Percentiles rank a stretch among this genome's conserved stretches.
phyloP scores from a whole-genome alignment of 140 eudicot species.

The Oenanthe javanica region DNA sequence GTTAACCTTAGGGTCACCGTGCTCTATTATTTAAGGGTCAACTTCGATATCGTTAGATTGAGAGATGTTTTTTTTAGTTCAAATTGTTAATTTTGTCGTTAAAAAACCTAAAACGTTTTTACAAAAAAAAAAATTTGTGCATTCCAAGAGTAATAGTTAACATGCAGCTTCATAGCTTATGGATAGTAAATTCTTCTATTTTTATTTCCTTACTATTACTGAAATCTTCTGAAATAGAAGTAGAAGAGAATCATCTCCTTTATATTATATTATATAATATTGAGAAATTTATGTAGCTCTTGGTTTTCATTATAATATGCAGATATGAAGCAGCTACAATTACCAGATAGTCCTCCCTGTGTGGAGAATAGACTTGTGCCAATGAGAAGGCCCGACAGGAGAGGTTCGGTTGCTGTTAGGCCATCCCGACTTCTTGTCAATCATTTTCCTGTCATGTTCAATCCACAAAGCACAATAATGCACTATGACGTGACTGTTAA shows the following conservation, averaged over 20 bases:
- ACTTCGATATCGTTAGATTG: no score
- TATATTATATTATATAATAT: not conserved
- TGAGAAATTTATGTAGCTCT: not conserved
- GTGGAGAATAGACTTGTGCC: slow-evolving; percentile 16
- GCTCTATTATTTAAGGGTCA: no score
- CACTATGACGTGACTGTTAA: slow-evolving; percentile 45
- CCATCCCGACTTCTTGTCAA: slow-evolving; percentile 44
- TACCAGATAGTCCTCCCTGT: not conserved
- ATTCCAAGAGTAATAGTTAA: not conserved
- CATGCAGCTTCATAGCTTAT: not conserved
- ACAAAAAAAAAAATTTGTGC: no score
- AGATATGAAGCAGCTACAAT: not conserved
- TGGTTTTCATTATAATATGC: not conserved
- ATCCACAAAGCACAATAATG: slow-evolving; percentile 25
- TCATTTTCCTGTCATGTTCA: slow-evolving; percentile 45
- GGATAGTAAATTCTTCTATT: not conserved
- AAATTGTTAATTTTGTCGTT: not conserved
- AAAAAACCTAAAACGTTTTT: no score
- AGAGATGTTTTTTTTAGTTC: no score
- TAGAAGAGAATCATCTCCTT: not conserved
- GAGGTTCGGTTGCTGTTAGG: slow-evolving; percentile 27
- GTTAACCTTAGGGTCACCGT: no score
- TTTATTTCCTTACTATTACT: not conserved
- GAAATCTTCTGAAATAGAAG: not conserved
- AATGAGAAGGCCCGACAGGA: slow-evolving; percentile 29